Conservation (phyloP, 495 filamentous ascomycete genomes). For the Xylaria intraflava region DNA sequence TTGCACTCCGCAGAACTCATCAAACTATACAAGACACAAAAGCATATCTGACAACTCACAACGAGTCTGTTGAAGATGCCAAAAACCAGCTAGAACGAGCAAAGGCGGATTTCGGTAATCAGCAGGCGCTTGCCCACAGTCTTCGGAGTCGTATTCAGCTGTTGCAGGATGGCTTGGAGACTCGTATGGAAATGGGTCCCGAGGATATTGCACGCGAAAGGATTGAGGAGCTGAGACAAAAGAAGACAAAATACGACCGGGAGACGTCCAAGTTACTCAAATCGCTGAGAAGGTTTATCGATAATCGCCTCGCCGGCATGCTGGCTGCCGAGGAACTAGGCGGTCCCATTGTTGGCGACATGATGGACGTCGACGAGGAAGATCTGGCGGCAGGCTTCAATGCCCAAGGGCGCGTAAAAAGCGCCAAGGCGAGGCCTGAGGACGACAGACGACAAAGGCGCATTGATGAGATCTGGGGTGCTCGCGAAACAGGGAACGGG, state of each 20-base stretch:
- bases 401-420: slow-evolving; percentile 62
- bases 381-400: slow-evolving; percentile 65
- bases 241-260: slow-evolving; percentile 48
- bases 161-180: slow-evolving; percentile 48
- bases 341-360: slow-evolving; percentile 75
- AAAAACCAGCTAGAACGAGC: slow-evolving; percentile 53
- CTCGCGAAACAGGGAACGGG: slow-evolving; percentile 13
- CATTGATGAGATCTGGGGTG: slow-evolving; percentile 68
- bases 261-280: slow-evolving; percentile 52
- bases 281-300: slow-evolving; percentile 65
- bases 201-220: slow-evolving; percentile 54
- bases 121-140: slow-evolving; percentile 52
- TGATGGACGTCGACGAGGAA: slow-evolving; percentile 51
- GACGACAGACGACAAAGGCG: slow-evolving; percentile 54
- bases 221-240: slow-evolving; percentile 50
- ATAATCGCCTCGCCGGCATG: slow-evolving; percentile 67
- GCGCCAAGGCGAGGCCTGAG: slow-evolving; percentile 40
- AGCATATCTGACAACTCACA: slow-evolving; percentile 49
- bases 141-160: slow-evolving; percentile 41
- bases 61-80: slow-evolving; percentile 45
- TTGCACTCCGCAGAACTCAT: slow-evolving; percentile 60
- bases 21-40: slow-evolving; percentile 58
- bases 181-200: slow-evolving; percentile 49
- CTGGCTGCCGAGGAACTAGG: slow-evolving; percentile 81
- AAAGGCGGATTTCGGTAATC: slow-evolving; percentile 55